Evolutionary conservation across 1,284 basidiomycete species (phyloP), one percentile per base, ranked within the genome.

Genomic region (Pseudozyma pruni): DNA sequence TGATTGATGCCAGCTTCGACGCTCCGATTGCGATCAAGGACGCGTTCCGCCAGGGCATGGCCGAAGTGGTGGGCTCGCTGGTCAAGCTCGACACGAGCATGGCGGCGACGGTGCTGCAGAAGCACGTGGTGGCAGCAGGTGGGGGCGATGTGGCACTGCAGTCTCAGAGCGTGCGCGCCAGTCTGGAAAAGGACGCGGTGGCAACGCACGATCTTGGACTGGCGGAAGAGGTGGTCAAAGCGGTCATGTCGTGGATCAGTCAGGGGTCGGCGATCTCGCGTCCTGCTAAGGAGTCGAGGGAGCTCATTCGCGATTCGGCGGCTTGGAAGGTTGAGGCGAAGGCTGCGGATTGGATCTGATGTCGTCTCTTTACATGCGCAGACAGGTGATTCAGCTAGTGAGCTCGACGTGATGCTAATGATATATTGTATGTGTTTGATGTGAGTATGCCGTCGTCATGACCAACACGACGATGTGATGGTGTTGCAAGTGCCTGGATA

Each of bases 1-100:
- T 98, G 32, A 86, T 94, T 4, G 84, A 86, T 13, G 91, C 94
- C 51, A 88, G 92, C 0, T 95, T 95, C 85, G 86, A 58, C 14
- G 61, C 71, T 0, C 31, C 44, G 9, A 50, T 46, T 10, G 45
- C 42, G 13, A 43, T 75, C 50, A 76, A 88, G 23, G 88, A 87
- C 2, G 87, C 91, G 0, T 83, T 95, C 38, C 87, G 90, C 0
- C 55, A 75, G 31, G 84, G 86, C 49, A 87, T 89, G 73, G 85
- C 89, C 1, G 87, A 90, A 11, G 84, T 88, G 4, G 86, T 94
- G 25, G 86, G 86, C 50, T 86, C 89, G 6, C 84, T 94, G 45
- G 86, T 93, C 51, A 87, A 88, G 89, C 54, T 71, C 16, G 63
- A 72, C 32, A 14, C 44, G 5, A 31, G 20, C 8, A 8, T 72